Evolutionary conservation across 164 flowering plant species (phyloP).

Genomic region (Annona squamosa): DNA sequence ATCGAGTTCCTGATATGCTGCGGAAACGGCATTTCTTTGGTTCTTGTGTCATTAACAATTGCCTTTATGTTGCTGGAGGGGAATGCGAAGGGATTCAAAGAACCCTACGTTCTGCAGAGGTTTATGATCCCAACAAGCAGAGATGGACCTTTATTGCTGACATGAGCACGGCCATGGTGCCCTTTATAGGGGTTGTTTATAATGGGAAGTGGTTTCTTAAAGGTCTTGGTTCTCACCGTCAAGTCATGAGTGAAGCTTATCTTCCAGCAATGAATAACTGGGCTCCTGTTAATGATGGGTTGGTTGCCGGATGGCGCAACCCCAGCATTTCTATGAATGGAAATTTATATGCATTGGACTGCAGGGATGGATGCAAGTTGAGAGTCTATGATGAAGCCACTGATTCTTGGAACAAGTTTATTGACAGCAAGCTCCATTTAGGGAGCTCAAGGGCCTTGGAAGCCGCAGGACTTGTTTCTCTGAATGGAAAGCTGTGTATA

Average conservation of each 20-base stretch:
- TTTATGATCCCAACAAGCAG: slow-evolving; percentile 79
- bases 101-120: slow-evolving; percentile 85
- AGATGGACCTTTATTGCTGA: slow-evolving; percentile 82
- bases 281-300: slow-evolving; percentile 60
- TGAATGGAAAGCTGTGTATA: slow-evolving; percentile 88
- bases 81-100: slow-evolving; percentile 91
- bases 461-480: slow-evolving; percentile 91
- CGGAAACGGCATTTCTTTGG: slow-evolving; percentile 89
- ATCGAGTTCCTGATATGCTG: slow-evolving; percentile 87
- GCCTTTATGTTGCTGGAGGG: slow-evolving; percentile 93
- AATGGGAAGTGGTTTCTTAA: slow-evolving; percentile 83
- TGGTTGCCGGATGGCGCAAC: slow-evolving; percentile 92
- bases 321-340: slow-evolving; percentile 81
- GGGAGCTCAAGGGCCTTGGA: slow-evolving; percentile 82
- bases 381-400: slow-evolving; percentile 62
- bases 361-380: slow-evolving; percentile 90
- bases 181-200: slow-evolving; percentile 83
- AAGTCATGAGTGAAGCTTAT: slow-evolving; percentile 90
- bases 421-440: slow-evolving; percentile 81
- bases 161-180: slow-evolving; percentile 95
- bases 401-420: slow-evolving; percentile 73
- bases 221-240: slow-evolving; percentile 72
- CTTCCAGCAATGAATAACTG: slow-evolving; percentile 64
- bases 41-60: slow-evolving; percentile 84
- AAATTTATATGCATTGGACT: slow-evolving; percentile 73